Evolutionary conservation across 345 rosid genomes (phyloP).

Genomic region (Hibiscus trionum): DNA sequence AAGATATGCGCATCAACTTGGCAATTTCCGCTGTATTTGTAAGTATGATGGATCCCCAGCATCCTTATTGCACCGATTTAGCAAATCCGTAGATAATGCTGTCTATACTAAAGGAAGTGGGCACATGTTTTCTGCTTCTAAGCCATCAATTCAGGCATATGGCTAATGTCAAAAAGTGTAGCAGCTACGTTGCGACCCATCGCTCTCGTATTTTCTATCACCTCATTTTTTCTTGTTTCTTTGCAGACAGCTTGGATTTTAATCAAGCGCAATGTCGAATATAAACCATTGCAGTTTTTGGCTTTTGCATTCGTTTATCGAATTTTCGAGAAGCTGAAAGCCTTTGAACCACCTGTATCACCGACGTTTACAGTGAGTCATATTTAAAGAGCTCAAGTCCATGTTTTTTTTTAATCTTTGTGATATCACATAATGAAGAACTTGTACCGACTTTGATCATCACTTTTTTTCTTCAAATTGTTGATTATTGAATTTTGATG

Average conservation of each 20-base stretch:
- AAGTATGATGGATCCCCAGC: slow-evolving; percentile 35
- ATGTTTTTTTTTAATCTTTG: background rate
- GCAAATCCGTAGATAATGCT: background rate
- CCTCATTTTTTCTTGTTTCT: slow-evolving; percentile 15
- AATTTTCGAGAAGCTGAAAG: slow-evolving; percentile 82
- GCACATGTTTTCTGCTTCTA: background rate
- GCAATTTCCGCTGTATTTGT: slow-evolving; percentile 88
- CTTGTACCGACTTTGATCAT: background rate
- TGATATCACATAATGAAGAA: background rate
- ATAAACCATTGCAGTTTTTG: slow-evolving; percentile 92
- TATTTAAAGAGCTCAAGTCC: background rate
- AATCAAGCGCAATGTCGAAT: slow-evolving; percentile 64
- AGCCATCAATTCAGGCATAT: background rate
- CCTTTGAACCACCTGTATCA: slow-evolving; percentile 63
- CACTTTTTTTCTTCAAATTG: slow-evolving; percentile 9
- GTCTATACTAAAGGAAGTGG: background rate
- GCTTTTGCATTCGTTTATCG: slow-evolving; percentile 86
- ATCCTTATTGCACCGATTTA: background rate
- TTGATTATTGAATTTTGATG: slow-evolving; percentile 16
- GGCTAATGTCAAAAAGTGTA: background rate
- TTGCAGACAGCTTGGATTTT: slow-evolving; percentile 82
- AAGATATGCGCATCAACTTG: slow-evolving; percentile 68
- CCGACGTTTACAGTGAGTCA: slow-evolving; percentile 64
- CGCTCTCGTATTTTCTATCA: background rate
- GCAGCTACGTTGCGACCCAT: background rate